Percentiles rank a stretch among this genome's conserved stretches.
Conservation (phyloP, 495 filamentous ascomycete genomes). For the Tuber brumale region DNA sequence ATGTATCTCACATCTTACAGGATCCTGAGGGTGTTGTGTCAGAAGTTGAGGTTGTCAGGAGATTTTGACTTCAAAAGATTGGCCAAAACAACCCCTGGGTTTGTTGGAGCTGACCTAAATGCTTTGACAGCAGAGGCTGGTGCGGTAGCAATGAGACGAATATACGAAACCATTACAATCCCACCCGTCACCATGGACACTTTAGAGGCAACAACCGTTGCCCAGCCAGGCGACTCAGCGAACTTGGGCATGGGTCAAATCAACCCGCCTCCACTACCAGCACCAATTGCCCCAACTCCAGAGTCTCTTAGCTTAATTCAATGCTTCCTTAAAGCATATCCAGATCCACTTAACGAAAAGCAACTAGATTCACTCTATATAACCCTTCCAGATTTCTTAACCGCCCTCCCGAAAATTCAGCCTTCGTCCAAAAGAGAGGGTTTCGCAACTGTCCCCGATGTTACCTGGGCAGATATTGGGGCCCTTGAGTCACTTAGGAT, state of each 20-base stretch:
- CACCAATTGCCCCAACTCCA: neutral
- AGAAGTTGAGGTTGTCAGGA: slow-evolving; percentile 59
- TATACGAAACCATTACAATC: slow-evolving; percentile 47
- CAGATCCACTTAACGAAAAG: slow-evolving; percentile 28
- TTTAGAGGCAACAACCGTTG: neutral
- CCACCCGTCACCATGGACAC: slow-evolving; percentile 4
- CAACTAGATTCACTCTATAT: slow-evolving; percentile 38
- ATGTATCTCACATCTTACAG: slow-evolving; percentile 2
- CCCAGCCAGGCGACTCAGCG: neutral
- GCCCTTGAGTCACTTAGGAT: slow-evolving; percentile 72
- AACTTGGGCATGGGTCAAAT: slow-evolving; percentile 30
- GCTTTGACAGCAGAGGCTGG: slow-evolving; percentile 70
- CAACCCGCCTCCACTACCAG: neutral
- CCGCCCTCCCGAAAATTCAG: slow-evolving; percentile 76
- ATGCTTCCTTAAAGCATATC: slow-evolving; percentile 47
- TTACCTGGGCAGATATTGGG: slow-evolving; percentile 89
- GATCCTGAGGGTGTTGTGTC: slow-evolving; percentile 72
- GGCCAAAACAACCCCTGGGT: slow-evolving; percentile 85
- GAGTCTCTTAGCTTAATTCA: slow-evolving; percentile 33
- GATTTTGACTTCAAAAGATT: slow-evolving; percentile 73
- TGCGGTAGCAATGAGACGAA: slow-evolving; percentile 57
- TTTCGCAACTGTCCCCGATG: slow-evolving; percentile 95
- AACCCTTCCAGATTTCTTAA: slow-evolving; percentile 57
- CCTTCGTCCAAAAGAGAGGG: slow-evolving; percentile 93
- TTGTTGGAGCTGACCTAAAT: slow-evolving; percentile 90